Evolutionary conservation across 139 green algal species (phyloP).

Genomic region (Chlamydomonas eustigma): DNA sequence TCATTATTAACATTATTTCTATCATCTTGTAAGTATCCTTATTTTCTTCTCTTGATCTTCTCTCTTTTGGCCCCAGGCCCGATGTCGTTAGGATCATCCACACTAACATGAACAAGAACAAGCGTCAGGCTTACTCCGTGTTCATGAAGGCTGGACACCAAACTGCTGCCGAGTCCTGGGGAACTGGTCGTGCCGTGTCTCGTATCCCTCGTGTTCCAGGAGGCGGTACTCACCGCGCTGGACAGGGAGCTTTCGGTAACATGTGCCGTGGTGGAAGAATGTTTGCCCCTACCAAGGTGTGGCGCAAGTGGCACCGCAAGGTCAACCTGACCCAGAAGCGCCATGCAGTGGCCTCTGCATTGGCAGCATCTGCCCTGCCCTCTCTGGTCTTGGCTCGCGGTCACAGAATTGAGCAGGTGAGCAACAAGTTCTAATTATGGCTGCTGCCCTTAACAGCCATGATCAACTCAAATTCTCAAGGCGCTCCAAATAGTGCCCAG

Average conservation of each 20-base stretch:
- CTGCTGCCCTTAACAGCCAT: no score
- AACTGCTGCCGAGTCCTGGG: conserved; percentile 98
- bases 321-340: conserved; percentile 98
- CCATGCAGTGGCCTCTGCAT: conserved; percentile 89
- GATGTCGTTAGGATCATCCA: conserved; percentile 91
- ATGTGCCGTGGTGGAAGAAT: conserved; percentile 98
- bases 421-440: no score
- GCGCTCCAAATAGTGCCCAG: no score
- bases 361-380: conserved; percentile 93
- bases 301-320: conserved; percentile 97
- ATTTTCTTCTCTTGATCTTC: no score
- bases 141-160: conserved; percentile 89
- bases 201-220: conserved; percentile 99
- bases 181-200: conserved; percentile 96
- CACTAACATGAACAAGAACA: conserved; percentile 96
- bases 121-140: conserved; percentile 95
- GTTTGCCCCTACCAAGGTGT: conserved; percentile 97
- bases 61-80: conserved; percentile 31
- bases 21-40: not conserved
- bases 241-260: conserved; percentile 99
- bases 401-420: conserved; percentile 83
- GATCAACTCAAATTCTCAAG: no score
- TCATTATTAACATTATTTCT: no score
- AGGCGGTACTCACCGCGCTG: conserved; percentile 85
- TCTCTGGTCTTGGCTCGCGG: conserved; percentile 94